Conservation (phyloP, 2,329 filamentous ascomycete species). For the Pseudocercospora musae region DNA sequence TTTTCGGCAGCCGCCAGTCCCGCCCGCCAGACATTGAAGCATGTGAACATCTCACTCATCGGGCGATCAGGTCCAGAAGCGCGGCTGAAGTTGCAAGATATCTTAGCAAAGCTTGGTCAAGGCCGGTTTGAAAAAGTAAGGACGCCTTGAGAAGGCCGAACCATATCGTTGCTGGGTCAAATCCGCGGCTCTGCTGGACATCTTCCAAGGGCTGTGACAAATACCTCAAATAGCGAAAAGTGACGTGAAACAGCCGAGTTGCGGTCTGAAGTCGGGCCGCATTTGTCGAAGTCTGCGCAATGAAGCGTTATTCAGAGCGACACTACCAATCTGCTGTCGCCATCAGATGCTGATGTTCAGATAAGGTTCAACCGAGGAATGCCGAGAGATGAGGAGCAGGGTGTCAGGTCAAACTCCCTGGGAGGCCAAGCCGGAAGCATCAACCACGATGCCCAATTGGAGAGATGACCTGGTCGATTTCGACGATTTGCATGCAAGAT, state of each 20-base stretch:
- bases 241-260: background rate
- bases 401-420: background rate
- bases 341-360: background rate
- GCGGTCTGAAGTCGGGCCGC: background rate
- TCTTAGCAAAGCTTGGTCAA: background rate
- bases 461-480: background rate
- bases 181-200: background rate
- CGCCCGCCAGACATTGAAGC: background rate
- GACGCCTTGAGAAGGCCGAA: background rate
- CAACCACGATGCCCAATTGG: background rate
- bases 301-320: background rate
- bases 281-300: background rate
- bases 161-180: background rate
- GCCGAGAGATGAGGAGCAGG: slow-evolving; percentile 6
- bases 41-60: background rate
- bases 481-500: background rate
- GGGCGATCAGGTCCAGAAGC: background rate
- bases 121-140: background rate
- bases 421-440: background rate
- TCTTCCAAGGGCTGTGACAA: background rate
- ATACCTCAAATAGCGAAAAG: background rate
- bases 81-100: background rate
- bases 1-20: background rate
- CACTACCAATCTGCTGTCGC: background rate
- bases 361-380: background rate